phyloP scores from a whole-genome alignment of 352 stramenopile species.

The Thalassiosira livingstoniorum region DNA sequence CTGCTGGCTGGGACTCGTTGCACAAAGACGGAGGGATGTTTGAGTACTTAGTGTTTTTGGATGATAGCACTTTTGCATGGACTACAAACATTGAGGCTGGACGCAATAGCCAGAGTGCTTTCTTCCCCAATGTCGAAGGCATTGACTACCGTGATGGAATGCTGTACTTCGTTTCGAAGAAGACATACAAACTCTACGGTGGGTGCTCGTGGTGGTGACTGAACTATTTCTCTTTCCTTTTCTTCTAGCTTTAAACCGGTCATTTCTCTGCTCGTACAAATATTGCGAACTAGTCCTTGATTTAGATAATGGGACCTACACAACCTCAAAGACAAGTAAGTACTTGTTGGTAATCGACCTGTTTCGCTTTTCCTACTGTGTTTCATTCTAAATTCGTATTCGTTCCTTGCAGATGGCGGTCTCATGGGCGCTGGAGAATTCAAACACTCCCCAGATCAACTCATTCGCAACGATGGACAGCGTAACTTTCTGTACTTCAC shows the following conservation, averaged over 20 bases:
- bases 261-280: no score
- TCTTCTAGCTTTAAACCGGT: no score
- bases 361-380: no score
- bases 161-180: constrained; percentile 54
- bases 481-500: constrained; percentile 49
- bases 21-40: constrained; percentile 16
- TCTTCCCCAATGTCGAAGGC: constrained; percentile 62
- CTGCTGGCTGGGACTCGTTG: constrained; percentile 17
- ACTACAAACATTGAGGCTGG: constrained; percentile 4
- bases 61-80: constrained; percentile 29
- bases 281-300: no score
- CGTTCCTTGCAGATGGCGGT: no score
- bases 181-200: constrained; percentile 48
- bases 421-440: constrained; percentile 41
- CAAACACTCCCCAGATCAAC: constrained; percentile 40
- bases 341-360: no score
- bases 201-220: no score
- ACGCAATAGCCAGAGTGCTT: constrained; percentile 3
- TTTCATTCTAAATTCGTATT: no score
- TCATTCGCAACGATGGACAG: constrained; percentile 37
- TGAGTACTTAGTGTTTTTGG: constrained; percentile 34
- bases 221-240: no score
- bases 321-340: constrained; percentile 30
- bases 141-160: constrained; percentile 53
- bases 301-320: constrained; percentile 55